A percentile compares a stretch with the other conserved stretches of the same genome.
Evolutionary conservation across 805 yeast species (phyloP).

Genomic region (Monosporozyma aerobia): DNA sequence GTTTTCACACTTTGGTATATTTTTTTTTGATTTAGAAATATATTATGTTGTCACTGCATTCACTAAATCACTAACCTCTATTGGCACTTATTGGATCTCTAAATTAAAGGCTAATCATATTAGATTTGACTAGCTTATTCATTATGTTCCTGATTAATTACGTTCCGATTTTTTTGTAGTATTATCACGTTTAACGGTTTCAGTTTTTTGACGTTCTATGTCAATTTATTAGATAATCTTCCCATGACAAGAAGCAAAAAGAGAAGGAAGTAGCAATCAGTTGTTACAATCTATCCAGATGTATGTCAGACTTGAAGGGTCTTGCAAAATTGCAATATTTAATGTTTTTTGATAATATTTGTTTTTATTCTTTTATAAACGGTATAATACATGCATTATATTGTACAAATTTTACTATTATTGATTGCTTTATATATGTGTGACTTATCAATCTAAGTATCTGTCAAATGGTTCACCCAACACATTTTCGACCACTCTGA

Average conservation of each 20-base stretch:
- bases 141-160: background rate
- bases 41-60: background rate
- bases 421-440: background rate
- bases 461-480: constrained; percentile 92
- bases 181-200: background rate
- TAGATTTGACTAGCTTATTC: background rate
- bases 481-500: constrained; percentile 82
- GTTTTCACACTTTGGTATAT: background rate
- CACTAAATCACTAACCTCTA: background rate
- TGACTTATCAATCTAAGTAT: constrained; percentile 40
- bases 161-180: background rate
- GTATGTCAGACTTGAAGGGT: too few relatives aligned
- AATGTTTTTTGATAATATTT: background rate
- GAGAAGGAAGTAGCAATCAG: too few relatives aligned
- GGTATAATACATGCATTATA: background rate
- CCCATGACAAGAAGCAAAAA: too few relatives aligned
- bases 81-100: background rate
- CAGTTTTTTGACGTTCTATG: background rate
- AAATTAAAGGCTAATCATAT: background rate
- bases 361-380: background rate
- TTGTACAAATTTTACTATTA: background rate
- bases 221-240: background rate
- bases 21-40: background rate
- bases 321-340: too few relatives aligned
- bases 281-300: too few relatives aligned